Evolutionary conservation across 768 basidiomycete genomes (phyloP).

Genomic region (Tricholoma flavovirens): DNA sequence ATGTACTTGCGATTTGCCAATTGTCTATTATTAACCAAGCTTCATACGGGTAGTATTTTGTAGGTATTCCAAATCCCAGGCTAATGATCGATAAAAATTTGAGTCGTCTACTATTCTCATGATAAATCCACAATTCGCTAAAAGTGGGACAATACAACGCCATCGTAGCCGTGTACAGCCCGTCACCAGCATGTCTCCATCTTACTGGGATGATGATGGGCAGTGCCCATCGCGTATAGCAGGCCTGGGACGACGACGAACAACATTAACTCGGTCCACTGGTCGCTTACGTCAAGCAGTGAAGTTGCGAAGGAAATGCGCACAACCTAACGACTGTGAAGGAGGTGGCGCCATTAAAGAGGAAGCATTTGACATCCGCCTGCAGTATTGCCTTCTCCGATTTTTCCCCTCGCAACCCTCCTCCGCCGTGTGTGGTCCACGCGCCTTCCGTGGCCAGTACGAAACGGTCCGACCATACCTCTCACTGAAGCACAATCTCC

Average conservation of each 20-base stretch:
- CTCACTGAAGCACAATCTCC: constrained; percentile 22
- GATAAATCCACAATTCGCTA: constrained; percentile 6
- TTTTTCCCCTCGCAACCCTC: constrained; percentile 17
- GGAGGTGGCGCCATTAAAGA: constrained; percentile 43
- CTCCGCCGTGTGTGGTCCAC: constrained; percentile 24
- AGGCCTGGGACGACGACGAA: too few species aligned
- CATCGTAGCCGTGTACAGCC: constrained; percentile 27
- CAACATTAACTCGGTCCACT: too few species aligned
- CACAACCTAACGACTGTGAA: too few species aligned
- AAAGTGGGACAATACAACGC: constrained; percentile 3
- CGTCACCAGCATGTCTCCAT: constrained; percentile 17
- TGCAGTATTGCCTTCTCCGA: constrained; percentile 31
- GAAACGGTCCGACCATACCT: constrained; percentile 33
- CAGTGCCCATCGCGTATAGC: too few species aligned
- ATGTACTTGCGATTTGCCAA: too few species aligned
- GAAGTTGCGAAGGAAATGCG: too few species aligned
- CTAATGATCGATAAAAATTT: too few species aligned
- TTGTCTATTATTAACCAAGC: too few species aligned
- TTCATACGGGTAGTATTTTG: too few species aligned
- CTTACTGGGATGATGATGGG: too few species aligned
- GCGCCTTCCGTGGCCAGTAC: constrained; percentile 27
- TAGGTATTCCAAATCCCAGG: too few species aligned
- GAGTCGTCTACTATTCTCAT: not conserved
- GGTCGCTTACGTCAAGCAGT: too few species aligned
- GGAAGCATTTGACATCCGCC: constrained; percentile 30